Percentiles rank a stretch among this genome's conserved stretches.
phyloP scores from a whole-genome alignment of 164 flowering plant species.

The Warburgia ugandensis region DNA sequence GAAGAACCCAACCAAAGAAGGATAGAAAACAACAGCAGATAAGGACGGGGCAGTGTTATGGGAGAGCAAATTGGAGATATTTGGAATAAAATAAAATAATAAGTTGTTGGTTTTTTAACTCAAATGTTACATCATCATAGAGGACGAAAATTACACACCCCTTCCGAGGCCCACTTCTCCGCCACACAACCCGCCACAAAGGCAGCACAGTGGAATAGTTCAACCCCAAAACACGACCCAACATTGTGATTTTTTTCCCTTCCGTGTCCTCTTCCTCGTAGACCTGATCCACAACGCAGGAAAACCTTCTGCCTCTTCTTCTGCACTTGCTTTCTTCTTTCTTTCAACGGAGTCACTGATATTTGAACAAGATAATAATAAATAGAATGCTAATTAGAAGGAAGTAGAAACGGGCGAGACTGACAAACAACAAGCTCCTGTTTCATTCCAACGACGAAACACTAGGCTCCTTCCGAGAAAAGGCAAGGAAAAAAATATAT shows the following conservation, averaged over 20 bases:
- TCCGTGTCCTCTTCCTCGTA: neutral
- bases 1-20: too few relatives aligned
- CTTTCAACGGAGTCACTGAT: neutral
- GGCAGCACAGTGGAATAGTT: neutral
- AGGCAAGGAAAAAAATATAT: constrained; percentile 1
- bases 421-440: neutral
- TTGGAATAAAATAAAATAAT: neutral
- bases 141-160: too few relatives aligned
- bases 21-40: too few relatives aligned
- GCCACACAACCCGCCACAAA: neutral
- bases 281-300: neutral
- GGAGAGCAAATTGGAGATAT: too few relatives aligned
- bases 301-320: neutral
- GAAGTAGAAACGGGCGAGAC: neutral
- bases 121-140: constrained; percentile 16
- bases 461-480: constrained; percentile 8
- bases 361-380: neutral
- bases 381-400: neutral
- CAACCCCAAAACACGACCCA: constrained; percentile 2
- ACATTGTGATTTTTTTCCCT: neutral
- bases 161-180: neutral
- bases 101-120: neutral
- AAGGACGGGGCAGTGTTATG: too few relatives aligned
- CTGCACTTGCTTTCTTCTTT: neutral
- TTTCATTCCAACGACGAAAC: neutral